phyloP scores from a whole-genome alignment of 169 alveolate genomes.

The Plasmodium coatneyi region DNA sequence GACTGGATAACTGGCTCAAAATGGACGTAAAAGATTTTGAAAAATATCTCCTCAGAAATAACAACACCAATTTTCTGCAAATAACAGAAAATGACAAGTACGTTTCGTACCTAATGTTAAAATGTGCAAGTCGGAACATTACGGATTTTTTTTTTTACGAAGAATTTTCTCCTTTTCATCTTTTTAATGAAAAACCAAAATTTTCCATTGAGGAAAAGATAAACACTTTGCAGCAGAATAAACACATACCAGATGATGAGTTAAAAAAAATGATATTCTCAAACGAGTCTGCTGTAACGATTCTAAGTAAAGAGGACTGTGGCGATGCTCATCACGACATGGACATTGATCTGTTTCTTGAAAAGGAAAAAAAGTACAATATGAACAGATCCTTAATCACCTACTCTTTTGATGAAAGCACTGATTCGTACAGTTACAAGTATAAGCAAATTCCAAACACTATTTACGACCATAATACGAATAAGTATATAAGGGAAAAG shows the following conservation, averaged over 20 bases:
- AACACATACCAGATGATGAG: slow-evolving; percentile 69
- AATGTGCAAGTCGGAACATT: slow-evolving; percentile 72
- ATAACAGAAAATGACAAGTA: slow-evolving; percentile 46
- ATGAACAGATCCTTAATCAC: slow-evolving; percentile 73
- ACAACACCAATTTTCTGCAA: slow-evolving; percentile 47
- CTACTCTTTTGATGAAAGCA: slow-evolving; percentile 43
- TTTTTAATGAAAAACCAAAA: slow-evolving; percentile 68
- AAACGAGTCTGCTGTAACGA: slow-evolving; percentile 34
- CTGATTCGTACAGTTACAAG: slow-evolving; percentile 58
- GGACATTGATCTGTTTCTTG: slow-evolving; percentile 66
- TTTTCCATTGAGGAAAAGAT: slow-evolving; percentile 54
- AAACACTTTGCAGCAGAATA: slow-evolving; percentile 48
- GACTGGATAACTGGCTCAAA: slow-evolving; percentile 59
- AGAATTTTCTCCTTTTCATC: slow-evolving; percentile 74
- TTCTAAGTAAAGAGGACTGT: not conserved
- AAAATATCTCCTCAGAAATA: slow-evolving; percentile 65
- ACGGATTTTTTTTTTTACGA: slow-evolving; percentile 69
- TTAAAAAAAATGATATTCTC: slow-evolving; percentile 58
- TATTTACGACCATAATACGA: slow-evolving; percentile 64
- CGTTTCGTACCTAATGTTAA: slow-evolving; percentile 49
- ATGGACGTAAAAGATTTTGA: slow-evolving; percentile 73
- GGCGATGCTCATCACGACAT: slow-evolving; percentile 20
- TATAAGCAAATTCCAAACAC: slow-evolving; percentile 74
- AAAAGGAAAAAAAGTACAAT: slow-evolving; percentile 59
- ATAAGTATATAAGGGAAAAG: slow-evolving; percentile 76